These are phyloP conservation scores for Citrullus amarus DNA, from an alignment of 306 rosid genomes.

Conservation along the genomic window DNA sequence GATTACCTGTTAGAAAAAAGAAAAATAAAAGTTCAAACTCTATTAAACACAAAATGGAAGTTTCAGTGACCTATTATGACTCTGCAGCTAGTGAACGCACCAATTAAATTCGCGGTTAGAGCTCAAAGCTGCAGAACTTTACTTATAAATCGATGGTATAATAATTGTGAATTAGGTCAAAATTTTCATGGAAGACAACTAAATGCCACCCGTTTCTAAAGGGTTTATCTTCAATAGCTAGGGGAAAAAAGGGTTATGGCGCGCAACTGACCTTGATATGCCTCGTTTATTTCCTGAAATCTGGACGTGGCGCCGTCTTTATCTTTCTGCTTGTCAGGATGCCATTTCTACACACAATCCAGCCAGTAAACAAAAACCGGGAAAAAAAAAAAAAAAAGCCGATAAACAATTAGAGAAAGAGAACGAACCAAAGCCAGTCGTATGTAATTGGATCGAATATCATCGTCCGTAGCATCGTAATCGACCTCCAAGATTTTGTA, in stretches of 20 bases:
- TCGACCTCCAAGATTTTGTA: conserved; percentile 89
- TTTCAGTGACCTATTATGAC: too few species aligned
- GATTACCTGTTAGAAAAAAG: too few species aligned
- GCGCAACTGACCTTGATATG: conserved; percentile 51
- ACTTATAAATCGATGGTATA: background rate
- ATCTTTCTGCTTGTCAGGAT: conserved; percentile 83
- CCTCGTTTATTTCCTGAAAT: conserved; percentile 91
- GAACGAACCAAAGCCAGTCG: conserved; percentile 75
- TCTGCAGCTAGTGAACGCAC: background rate
- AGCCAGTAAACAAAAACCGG: background rate
- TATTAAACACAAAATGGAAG: too few species aligned
- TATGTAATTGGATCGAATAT: conserved; percentile 82
- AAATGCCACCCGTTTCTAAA: background rate
- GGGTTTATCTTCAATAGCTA: background rate
- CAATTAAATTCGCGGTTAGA: background rate
- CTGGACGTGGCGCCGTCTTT: conserved; percentile 52
- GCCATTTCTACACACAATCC: conserved; percentile 65
- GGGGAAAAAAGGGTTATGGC: background rate
- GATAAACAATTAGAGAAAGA: background rate
- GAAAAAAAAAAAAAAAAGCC: background rate
- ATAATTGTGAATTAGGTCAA: background rate
- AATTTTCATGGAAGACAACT: background rate
- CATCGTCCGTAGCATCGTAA: conserved; percentile 82
- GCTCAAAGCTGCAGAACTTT: background rate
- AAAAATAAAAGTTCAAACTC: too few species aligned